Conservation (phyloP, 352 stramenopile species). For the Pythium chondricola region DNA sequence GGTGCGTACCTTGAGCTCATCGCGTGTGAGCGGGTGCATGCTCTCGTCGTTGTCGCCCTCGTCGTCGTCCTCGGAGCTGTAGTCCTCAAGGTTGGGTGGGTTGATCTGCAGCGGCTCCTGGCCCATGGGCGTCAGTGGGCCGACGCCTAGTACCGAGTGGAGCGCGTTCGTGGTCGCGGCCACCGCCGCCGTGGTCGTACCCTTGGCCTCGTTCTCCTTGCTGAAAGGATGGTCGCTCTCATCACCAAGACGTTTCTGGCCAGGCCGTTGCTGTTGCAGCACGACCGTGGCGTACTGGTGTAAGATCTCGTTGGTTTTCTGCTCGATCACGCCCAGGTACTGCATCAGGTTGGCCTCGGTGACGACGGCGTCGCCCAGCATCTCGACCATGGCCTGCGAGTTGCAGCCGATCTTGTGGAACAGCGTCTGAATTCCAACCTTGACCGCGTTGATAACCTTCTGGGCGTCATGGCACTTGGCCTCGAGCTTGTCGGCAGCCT, state of each 20-base stretch:
- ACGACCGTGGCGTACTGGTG: slow-evolving; percentile 71
- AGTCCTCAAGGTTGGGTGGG: slow-evolving; percentile 91
- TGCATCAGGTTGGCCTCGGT: slow-evolving; percentile 95
- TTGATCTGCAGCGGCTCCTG: slow-evolving; percentile 91
- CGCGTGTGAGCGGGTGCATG: slow-evolving; percentile 86
- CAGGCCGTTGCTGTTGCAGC: slow-evolving; percentile 33
- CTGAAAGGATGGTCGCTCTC: no score
- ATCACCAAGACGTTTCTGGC: no score
- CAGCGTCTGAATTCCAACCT: slow-evolving; percentile 68
- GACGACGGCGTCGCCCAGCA: slow-evolving; percentile 81
- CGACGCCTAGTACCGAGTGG: slow-evolving; percentile 75
- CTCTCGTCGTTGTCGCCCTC: slow-evolving; percentile 80
- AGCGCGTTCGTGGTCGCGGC: slow-evolving; percentile 25
- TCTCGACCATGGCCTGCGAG: slow-evolving; percentile 72
- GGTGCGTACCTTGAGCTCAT: slow-evolving; percentile 91
- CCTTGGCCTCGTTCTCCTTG: slow-evolving; percentile 39
- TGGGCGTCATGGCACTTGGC: slow-evolving; percentile 83
- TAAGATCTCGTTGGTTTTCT: slow-evolving; percentile 91
- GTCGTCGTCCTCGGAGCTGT: slow-evolving; percentile 90
- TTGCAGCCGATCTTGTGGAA: slow-evolving; percentile 84
- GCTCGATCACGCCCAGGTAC: slow-evolving; percentile 93
- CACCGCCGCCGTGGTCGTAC: slow-evolving; percentile 13
- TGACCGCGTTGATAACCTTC: slow-evolving; percentile 88
- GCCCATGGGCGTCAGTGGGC: slow-evolving; percentile 85
- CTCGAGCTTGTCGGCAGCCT: slow-evolving; percentile 88